Evolutionary conservation across 164 flowering plant species (phyloP).

Genomic region (Cinnamomum chago): DNA sequence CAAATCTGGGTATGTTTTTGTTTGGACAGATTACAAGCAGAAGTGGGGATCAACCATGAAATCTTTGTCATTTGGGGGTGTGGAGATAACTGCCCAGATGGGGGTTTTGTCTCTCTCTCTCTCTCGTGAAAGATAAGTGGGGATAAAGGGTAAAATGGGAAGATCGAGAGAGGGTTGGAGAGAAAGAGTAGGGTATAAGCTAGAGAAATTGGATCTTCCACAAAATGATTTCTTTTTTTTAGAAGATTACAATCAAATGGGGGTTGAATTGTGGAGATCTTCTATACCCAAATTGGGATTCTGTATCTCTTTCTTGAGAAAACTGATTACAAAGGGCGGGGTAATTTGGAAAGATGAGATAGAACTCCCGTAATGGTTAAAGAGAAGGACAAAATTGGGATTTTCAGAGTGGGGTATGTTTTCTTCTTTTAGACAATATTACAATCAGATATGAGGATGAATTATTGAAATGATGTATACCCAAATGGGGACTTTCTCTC

Average conservation of each 20-base stretch:
- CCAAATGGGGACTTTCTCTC: too few relatives aligned
- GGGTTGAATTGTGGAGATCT: too few relatives aligned
- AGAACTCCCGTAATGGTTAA: too few relatives aligned
- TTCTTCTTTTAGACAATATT: too few relatives aligned
- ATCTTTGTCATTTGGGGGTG: background rate
- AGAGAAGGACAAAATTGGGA: background rate
- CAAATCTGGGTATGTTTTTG: background rate
- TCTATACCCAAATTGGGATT: too few relatives aligned
- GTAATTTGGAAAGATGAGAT: too few relatives aligned
- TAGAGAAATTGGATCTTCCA: too few relatives aligned
- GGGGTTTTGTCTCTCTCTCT: background rate
- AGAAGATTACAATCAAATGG: too few relatives aligned
- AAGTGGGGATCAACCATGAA: background rate
- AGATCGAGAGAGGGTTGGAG: constrained; percentile 6
- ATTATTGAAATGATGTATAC: too few relatives aligned
- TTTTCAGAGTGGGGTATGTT: background rate
- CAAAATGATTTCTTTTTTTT: too few relatives aligned
- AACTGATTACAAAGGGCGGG: background rate
- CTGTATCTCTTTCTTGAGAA: too few relatives aligned
- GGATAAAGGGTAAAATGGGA: constrained; percentile 10
- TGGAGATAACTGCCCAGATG: background rate
- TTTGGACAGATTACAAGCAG: background rate
- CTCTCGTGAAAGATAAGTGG: background rate
- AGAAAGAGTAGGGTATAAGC: background rate
- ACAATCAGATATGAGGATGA: too few relatives aligned